Conservation (phyloP, 495 filamentous ascomycete species). For the Clavariopsis aquatica region DNA sequence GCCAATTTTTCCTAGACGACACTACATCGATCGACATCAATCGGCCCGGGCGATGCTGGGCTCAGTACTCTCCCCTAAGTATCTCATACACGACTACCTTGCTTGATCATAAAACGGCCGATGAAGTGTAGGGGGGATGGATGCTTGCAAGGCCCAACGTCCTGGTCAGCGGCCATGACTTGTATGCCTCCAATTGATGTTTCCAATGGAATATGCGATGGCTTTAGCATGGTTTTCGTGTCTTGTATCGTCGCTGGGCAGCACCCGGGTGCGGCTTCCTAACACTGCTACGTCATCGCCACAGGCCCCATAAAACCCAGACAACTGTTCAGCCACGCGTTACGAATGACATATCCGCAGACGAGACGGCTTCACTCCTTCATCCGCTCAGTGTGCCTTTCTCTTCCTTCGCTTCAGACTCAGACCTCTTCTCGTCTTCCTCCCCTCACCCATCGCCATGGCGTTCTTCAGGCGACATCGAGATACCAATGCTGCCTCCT, state of each 20-base stretch:
- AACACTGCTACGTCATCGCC: constrained; percentile 25
- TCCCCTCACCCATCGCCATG: constrained; percentile 1
- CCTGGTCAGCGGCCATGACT: neutral
- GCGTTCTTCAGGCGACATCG: constrained; percentile 17
- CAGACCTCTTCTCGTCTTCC: constrained; percentile 4
- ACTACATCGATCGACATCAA: too few relatives aligned
- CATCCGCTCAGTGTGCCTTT: neutral
- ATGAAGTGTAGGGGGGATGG: neutral
- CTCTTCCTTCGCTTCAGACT: neutral
- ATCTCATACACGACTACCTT: neutral
- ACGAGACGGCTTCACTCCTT: constrained; percentile 5
- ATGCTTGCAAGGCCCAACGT: neutral
- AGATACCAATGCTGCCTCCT: neutral
- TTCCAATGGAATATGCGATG: neutral
- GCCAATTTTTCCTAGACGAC: neutral
- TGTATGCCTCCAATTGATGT: neutral
- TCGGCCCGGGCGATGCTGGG: too few relatives aligned
- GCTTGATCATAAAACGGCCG: neutral
- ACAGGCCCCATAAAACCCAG: constrained; percentile 20
- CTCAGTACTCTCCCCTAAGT: neutral
- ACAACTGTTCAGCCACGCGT: constrained; percentile 17
- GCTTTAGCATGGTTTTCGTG: neutral
- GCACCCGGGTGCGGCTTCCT: neutral
- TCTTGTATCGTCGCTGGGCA: constrained; percentile 3
- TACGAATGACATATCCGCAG: neutral